Conservation (phyloP, 1,284 basidiomycete genomes). For the Tilletia indica region DNA sequence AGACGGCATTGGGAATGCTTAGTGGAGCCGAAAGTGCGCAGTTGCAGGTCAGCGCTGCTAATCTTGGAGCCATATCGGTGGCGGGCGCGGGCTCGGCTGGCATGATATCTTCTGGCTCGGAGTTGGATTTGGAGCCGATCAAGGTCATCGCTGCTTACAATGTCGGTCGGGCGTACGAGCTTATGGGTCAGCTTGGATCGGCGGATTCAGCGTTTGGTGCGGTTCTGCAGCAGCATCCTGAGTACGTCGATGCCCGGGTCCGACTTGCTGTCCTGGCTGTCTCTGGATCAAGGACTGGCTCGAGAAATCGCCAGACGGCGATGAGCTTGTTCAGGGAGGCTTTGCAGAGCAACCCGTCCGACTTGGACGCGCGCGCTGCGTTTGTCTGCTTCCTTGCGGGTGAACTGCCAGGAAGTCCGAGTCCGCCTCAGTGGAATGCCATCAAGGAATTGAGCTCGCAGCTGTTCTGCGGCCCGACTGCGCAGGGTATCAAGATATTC, state of each 20-base stretch:
- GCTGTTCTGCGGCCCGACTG: conserved; percentile 39
- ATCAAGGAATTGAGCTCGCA: conserved; percentile 53
- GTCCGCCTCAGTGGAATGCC: conserved; percentile 40
- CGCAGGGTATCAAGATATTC: conserved; percentile 35
- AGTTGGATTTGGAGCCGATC: conserved; percentile 37
- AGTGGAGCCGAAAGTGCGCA: conserved; percentile 15
- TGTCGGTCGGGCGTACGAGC: conserved; percentile 48
- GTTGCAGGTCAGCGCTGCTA: conserved; percentile 18
- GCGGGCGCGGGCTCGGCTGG: conserved; percentile 25
- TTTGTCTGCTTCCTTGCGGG: conserved; percentile 54
- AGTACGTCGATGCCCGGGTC: conserved; percentile 53
- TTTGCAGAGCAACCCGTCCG: conserved; percentile 44
- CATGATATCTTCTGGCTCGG: conserved; percentile 23
- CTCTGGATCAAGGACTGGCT: conserved; percentile 23
- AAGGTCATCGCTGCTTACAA: conserved; percentile 51
- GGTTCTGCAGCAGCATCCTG: conserved; percentile 48
- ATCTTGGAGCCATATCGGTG: conserved; percentile 19
- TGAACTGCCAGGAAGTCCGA: conserved; percentile 46
- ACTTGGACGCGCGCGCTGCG: conserved; percentile 48
- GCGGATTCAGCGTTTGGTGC: conserved; percentile 48
- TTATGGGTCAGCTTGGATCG: conserved; percentile 32
- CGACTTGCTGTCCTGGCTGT: conserved; percentile 49
- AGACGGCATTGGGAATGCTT: conserved; percentile 28
- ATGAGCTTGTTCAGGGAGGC: conserved; percentile 48
- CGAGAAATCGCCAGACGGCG: conserved; percentile 36